Base-by-base conservation (phyloP, 2,329 filamentous ascomycete species). In the Scolecobasidium constrictum region DNA sequence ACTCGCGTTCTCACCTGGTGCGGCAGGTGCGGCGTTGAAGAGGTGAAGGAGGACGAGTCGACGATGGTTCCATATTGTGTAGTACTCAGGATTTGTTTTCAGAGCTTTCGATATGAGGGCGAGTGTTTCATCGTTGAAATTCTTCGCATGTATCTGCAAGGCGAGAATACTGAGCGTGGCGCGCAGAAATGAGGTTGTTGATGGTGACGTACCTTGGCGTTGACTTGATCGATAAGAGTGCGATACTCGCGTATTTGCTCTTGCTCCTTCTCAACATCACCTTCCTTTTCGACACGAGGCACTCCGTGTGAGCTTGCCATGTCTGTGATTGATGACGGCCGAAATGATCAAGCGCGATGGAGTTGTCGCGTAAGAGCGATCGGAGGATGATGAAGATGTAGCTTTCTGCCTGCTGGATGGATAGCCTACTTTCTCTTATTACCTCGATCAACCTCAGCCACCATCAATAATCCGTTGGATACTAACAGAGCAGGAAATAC, bases 21-120 rank as follows among this genome's bases (percentile, higher is more conserved):
- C 17, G 13, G 38, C 13, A 7, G 19, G n/a, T 6, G 23, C 6
- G 65, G 57, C 57, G 75, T 47, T 51, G 58, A 85, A 68, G 40
- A 78, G 71, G 52, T 78, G 68, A 57, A 78, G 72, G 56, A 87
- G 65, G 50, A 78, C 76, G 49, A 78, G 72, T 53, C 92, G 81
- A 57, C 92, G 81, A 66, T 81, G 75, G 71, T 93, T 93, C 86
- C 86, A 93, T 72, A 86, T 74, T 44, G 86, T 90, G 66, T 92
- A 92, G 68, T 88, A 88, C 62, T 93, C 86, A 19, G 86, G 86
- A 60, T 93, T 93, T 53, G 81, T 73, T 37, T 72, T 73, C 42
- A 90, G 71, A 35, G 92, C 73, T 51, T 76, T 78, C n/a, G 81
- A 79, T 23, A 81, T 83, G 43, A 83, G 72, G 48, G 74, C 65